Evolutionary conservation across 2,329 filamentous ascomycete genomes (phyloP).

Genomic region (Neonectria sp.): DNA sequence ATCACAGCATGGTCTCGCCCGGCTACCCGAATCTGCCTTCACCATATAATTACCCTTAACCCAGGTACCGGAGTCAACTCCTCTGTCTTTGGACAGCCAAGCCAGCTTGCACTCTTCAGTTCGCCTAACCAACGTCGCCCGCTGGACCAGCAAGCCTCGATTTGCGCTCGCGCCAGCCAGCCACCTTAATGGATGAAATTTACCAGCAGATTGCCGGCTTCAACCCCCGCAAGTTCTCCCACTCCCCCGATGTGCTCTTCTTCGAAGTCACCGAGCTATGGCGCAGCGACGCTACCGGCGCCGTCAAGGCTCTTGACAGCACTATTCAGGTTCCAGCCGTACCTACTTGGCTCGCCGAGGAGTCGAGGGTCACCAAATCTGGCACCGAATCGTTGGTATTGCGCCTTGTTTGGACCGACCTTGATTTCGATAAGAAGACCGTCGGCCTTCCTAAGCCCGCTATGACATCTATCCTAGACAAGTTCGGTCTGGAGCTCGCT

Average conservation of each 20-base stretch:
- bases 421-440: slow-evolving; percentile 38
- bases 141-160: neutral
- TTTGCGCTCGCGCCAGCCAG: slow-evolving; percentile 8
- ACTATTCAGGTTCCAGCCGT: slow-evolving; percentile 24
- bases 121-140: neutral
- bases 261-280: slow-evolving; percentile 51
- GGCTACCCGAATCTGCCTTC: neutral
- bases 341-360: slow-evolving; percentile 44
- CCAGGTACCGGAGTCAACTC: neutral
- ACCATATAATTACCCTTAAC: neutral
- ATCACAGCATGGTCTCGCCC: neutral
- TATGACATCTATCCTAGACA: slow-evolving; percentile 40
- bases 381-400: slow-evolving; percentile 45
- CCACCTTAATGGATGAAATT: slow-evolving; percentile 50
- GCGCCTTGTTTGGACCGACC: slow-evolving; percentile 49
- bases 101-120: too few species aligned
- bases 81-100: neutral
- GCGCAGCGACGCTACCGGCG: slow-evolving; percentile 41
- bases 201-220: slow-evolving; percentile 49
- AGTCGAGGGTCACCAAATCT: slow-evolving; percentile 27
- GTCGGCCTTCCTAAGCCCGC: slow-evolving; percentile 46
- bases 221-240: slow-evolving; percentile 39
- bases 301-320: slow-evolving; percentile 30
- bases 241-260: slow-evolving; percentile 30
- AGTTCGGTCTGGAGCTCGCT: slow-evolving; percentile 51